These are phyloP conservation scores for Morella rubra DNA, from an alignment of 306 rosid species.

Conservation along the genomic window DNA sequence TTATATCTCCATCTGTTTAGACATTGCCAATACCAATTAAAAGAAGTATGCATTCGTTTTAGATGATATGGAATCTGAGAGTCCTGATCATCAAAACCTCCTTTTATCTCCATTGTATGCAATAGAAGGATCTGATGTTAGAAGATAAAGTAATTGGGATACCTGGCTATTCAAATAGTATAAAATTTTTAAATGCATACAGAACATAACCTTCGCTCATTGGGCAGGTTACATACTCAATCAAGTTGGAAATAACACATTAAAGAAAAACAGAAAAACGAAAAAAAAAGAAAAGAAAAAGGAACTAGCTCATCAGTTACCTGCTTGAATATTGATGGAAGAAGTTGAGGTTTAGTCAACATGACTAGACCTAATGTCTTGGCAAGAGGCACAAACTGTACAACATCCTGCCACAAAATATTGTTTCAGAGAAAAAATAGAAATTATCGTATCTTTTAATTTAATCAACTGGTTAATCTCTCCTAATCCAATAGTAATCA, in stretches of 20 bases:
- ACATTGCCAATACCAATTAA: background rate
- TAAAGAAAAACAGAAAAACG: background rate
- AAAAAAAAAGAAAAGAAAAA: background rate
- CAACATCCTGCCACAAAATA: slow-evolving; percentile 71
- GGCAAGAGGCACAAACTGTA: slow-evolving; percentile 88
- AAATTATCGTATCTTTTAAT: background rate
- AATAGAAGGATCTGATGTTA: background rate
- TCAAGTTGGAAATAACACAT: background rate
- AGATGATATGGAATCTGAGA: background rate
- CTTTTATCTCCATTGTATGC: background rate
- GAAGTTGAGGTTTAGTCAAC: slow-evolving; percentile 79
- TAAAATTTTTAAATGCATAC: background rate
- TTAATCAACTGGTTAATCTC: background rate
- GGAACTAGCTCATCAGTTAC: slow-evolving; percentile 39
- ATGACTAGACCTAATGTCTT: slow-evolving; percentile 87
- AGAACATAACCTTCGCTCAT: background rate
- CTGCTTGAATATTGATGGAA: slow-evolving; percentile 92
- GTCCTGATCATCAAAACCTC: background rate
- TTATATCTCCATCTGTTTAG: background rate
- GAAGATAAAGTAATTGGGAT: background rate
- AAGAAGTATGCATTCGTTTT: background rate
- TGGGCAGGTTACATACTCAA: background rate
- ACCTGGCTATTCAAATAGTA: background rate
- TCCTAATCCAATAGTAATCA: slow-evolving; percentile 15
- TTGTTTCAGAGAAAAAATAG: background rate